Evolutionary conservation across 2,329 filamentous ascomycete species (phyloP).

Genomic region (Fusarium camptoceras): DNA sequence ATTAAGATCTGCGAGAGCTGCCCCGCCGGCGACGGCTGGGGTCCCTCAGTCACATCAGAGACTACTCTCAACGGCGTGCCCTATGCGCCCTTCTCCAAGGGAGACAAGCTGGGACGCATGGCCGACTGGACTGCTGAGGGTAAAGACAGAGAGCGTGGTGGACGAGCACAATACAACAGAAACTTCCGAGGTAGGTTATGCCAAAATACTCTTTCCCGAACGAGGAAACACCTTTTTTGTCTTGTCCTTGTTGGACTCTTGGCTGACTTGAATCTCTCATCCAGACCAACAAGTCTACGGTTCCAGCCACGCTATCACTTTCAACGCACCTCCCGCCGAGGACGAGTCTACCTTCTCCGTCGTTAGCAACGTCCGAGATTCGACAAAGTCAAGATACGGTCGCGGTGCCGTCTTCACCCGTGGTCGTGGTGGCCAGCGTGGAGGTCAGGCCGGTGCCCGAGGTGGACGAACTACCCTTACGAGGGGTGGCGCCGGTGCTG

Average conservation of each 20-base stretch:
- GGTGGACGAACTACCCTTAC: slow-evolving; percentile 74
- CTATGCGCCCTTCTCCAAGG: slow-evolving; percentile 98
- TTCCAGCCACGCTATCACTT: slow-evolving; percentile 84
- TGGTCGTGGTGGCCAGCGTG: slow-evolving; percentile 83
- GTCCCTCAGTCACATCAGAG: slow-evolving; percentile 82
- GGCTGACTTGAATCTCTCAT: slow-evolving; percentile 15
- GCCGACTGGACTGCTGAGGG: slow-evolving; percentile 96
- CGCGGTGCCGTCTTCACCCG: slow-evolving; percentile 92
- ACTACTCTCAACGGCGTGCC: slow-evolving; percentile 94
- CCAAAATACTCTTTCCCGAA: background rate
- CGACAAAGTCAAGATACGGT: slow-evolving; percentile 86
- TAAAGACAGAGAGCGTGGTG: slow-evolving; percentile 84
- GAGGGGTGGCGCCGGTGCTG: slow-evolving; percentile 74
- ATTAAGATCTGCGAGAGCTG: slow-evolving; percentile 77
- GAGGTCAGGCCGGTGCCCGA: slow-evolving; percentile 72
- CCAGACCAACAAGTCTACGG: slow-evolving; percentile 97
- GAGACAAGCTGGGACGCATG: slow-evolving; percentile 98
- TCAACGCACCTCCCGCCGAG: slow-evolving; percentile 91
- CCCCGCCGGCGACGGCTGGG: slow-evolving; percentile 85
- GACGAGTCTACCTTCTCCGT: slow-evolving; percentile 98
- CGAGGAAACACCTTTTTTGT: background rate
- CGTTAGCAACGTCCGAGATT: slow-evolving; percentile 92
- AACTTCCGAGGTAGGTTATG: slow-evolving; percentile 83
- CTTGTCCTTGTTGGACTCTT: slow-evolving; percentile 6
- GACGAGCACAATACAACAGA: slow-evolving; percentile 89